These are phyloP conservation scores for Babesia bovis DNA, from an alignment of 169 alveolate species.

Conservation along the genomic window DNA sequence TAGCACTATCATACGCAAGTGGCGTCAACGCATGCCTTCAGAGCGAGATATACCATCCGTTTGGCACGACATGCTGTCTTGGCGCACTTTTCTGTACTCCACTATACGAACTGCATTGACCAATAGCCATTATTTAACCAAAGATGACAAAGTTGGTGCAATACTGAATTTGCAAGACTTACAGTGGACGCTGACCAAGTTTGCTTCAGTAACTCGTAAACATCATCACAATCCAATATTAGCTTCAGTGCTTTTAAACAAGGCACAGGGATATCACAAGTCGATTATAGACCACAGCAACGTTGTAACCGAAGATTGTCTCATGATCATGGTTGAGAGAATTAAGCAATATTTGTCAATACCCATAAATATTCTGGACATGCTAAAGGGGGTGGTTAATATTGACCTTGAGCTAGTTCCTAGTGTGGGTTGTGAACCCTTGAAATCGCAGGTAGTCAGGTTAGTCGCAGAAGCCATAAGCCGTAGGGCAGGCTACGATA, in stretches of 20 bases:
- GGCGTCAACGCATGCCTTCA: constrained; percentile 73
- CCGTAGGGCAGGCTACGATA: constrained; percentile 41
- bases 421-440: constrained; percentile 43
- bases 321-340: constrained; percentile 44
- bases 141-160: constrained; percentile 3
- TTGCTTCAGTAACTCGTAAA: constrained; percentile 73
- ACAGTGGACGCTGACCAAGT: constrained; percentile 76
- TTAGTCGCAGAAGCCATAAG: constrained; percentile 61
- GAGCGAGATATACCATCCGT: constrained; percentile 64
- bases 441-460: constrained; percentile 56
- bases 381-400: constrained; percentile 48
- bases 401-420: constrained; percentile 53
- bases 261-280: constrained; percentile 66
- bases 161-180: constrained; percentile 60
- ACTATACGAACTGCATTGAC: constrained; percentile 19
- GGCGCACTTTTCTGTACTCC: constrained; percentile 70
- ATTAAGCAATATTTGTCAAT: constrained; percentile 62
- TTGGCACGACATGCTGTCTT: constrained; percentile 70
- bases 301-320: constrained; percentile 54
- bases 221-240: constrained; percentile 72
- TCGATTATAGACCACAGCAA: constrained; percentile 19
- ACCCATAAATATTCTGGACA: constrained; percentile 48
- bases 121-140: constrained; percentile 10
- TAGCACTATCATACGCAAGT: constrained; percentile 49
- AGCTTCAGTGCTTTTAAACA: constrained; percentile 69